Evolutionary conservation across 2,329 filamentous ascomycete species (phyloP), one percentile per base, ranked within the genome.

Genomic region (Sporothrix pallida): DNA sequence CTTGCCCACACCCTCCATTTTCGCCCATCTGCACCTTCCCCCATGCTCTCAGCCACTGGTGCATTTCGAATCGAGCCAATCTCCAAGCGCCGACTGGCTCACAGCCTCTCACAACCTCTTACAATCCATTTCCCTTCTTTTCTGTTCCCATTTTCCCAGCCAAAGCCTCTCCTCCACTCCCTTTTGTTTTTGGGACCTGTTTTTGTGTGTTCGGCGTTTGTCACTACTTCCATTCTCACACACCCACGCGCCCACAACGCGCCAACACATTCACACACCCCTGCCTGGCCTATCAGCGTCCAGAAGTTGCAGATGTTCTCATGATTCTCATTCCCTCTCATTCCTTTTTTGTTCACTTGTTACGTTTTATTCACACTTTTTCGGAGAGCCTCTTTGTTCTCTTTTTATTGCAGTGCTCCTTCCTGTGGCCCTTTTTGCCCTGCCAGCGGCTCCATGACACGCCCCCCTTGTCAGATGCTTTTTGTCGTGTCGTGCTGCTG

Each of bases 31-130:
- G 10, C 10, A n/a, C 31, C 7, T 31, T 37, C 58, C 23, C 42
- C 37, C 37, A 12, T 69, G 4, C 65, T 69, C 65, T 52, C 67
- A 70, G 50, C 67, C 67, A 70, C 48, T 70, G 48, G 50, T 52
- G 31, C 68, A 58, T 70, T 70, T 70, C 37, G 17, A 23, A 58
- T 46, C 56, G 70, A 54, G 46, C 65, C 72, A 73, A 70, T 70
- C 44, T 70, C 3, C 69, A 70, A 65, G 72, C 72, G 72, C 72
- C 72, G 56, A 65, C 58, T 73, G 67, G 72, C 65, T 50, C 46
- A 65, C 70, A 50, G 52, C 56, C 70, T 71, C 54, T 63, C 56
- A 52, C 23, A 15, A 20, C 46, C 56, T 52, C 70, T 60, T 13
- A 26, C 31, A 71, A 6, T 6, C 52, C 31, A 20, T 31, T n/a